Evolutionary conservation across 2,329 filamentous ascomycete species (phyloP).

Genomic region (Colletotrichum magnum): DNA sequence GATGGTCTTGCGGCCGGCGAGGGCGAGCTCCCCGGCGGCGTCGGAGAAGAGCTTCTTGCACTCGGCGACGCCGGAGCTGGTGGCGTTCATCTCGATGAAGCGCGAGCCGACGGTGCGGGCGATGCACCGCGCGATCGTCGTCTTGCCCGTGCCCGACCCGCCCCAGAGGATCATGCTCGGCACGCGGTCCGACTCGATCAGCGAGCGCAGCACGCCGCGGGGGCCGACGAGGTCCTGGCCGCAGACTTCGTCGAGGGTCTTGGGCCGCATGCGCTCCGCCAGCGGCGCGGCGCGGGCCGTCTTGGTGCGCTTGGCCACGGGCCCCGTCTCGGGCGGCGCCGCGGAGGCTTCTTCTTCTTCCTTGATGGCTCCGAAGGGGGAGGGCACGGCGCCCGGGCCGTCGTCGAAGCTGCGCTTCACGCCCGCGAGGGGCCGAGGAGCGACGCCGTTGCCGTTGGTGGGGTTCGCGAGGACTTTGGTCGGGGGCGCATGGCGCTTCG

Average conservation of each 20-base stretch:
- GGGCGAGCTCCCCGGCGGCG: slow-evolving; percentile 81
- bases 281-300: slow-evolving; percentile 82
- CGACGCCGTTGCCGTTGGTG: slow-evolving; percentile 49
- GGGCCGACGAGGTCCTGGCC: slow-evolving; percentile 93
- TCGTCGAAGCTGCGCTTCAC: slow-evolving; percentile 69
- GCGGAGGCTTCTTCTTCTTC: neutral
- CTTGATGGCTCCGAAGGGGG: slow-evolving; percentile 20
- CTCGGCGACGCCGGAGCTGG: slow-evolving; percentile 87
- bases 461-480: slow-evolving; percentile 50
- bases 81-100: slow-evolving; percentile 97
- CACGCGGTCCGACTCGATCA: slow-evolving; percentile 88
- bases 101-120: slow-evolving; percentile 85
- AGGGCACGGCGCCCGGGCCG: slow-evolving; percentile 57
- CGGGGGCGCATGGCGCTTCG: slow-evolving; percentile 65
- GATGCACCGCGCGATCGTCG: slow-evolving; percentile 92
- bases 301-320: slow-evolving; percentile 75
- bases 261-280: slow-evolving; percentile 93
- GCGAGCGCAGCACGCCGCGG: slow-evolving; percentile 84
- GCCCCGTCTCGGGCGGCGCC: slow-evolving; percentile 46
- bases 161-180: slow-evolving; percentile 98
- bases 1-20: slow-evolving; percentile 93
- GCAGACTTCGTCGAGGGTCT: slow-evolving; percentile 85
- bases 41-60: slow-evolving; percentile 94
- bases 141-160: slow-evolving; percentile 85
- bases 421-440: slow-evolving; percentile 50